Evolutionary conservation across 2,329 filamentous ascomycete species (phyloP).

Genomic region (Ceratocystis cubensis): DNA sequence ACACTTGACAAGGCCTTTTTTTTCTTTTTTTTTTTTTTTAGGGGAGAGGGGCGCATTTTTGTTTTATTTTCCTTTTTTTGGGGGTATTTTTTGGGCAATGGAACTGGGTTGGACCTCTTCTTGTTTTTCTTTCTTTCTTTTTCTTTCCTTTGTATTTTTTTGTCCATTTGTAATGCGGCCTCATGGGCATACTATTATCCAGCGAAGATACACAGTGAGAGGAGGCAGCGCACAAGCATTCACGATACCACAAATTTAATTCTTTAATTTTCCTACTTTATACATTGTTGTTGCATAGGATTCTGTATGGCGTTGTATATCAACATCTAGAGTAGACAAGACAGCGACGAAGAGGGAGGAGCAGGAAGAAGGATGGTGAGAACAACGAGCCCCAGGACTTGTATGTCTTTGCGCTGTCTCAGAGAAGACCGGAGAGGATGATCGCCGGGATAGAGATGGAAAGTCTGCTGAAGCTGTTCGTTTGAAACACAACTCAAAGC

Average conservation of each 20-base stretch:
- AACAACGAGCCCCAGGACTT: too few species aligned
- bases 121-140: slow-evolving; percentile 9
- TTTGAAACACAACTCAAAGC: too few species aligned
- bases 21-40: not conserved
- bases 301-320: not conserved
- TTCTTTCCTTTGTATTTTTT: not conserved
- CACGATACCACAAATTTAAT: slow-evolving; percentile 9
- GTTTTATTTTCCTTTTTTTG: not conserved
- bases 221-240: not conserved
- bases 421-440: not conserved
- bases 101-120: not conserved
- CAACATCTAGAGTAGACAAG: not conserved
- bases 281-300: not conserved
- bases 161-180: too few species aligned
- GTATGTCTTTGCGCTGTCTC: not conserved
- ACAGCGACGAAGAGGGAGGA: not conserved
- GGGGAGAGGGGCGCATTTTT: not conserved
- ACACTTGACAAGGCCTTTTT: not conserved
- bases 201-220: not conserved
- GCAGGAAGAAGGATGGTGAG: too few species aligned
- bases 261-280: not conserved
- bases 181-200: not conserved
- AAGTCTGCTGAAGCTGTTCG: too few species aligned
- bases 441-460: too few species aligned
- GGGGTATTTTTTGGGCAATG: not conserved